Percentiles rank a stretch among this genome's conserved stretches.
Conservation (phyloP, 352 stramenopile genomes). For the Phytophthora nicotianae region DNA sequence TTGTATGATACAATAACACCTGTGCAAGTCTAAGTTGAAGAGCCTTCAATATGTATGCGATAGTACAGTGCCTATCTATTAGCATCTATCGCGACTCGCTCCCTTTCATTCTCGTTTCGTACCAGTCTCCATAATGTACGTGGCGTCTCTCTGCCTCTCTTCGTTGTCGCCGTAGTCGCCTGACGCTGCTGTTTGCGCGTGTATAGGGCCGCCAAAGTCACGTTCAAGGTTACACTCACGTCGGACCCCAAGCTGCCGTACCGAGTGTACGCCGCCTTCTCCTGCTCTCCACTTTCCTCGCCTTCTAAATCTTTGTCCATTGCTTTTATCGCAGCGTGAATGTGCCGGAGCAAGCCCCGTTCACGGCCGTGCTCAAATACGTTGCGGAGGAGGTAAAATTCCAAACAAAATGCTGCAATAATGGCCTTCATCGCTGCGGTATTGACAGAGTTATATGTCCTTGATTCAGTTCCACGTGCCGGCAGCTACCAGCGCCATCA, state of each 20-base stretch:
- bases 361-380: conserved; percentile 87
- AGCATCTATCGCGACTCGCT: conserved; percentile 10
- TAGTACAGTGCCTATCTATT: conserved; percentile 7
- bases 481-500: conserved; percentile 84
- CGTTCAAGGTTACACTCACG: conserved; percentile 88
- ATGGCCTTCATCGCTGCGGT: neutral
- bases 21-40: neutral
- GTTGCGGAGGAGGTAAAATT: conserved; percentile 74
- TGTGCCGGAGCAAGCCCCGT: conserved; percentile 81
- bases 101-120: conserved; percentile 10
- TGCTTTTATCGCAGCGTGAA: conserved; percentile 52
- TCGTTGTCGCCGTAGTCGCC: neutral
- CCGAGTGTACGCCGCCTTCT: conserved; percentile 51
- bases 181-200: conserved; percentile 9
- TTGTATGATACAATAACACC: no score
- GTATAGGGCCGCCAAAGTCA: conserved; percentile 72
- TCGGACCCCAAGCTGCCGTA: conserved; percentile 89
- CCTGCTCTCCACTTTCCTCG: neutral
- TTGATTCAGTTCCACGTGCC: conserved; percentile 74
- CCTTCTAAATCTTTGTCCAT: neutral
- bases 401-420: neutral
- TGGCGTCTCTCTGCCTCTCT: neutral
- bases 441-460: conserved; percentile 20
- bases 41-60: neutral
- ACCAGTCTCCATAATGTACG: conserved; percentile 23